Evolutionary conservation across 345 rosid genomes (phyloP), one percentile per base, ranked within the genome.

Genomic region (sweet orange (Citrus sinensis)): DNA sequence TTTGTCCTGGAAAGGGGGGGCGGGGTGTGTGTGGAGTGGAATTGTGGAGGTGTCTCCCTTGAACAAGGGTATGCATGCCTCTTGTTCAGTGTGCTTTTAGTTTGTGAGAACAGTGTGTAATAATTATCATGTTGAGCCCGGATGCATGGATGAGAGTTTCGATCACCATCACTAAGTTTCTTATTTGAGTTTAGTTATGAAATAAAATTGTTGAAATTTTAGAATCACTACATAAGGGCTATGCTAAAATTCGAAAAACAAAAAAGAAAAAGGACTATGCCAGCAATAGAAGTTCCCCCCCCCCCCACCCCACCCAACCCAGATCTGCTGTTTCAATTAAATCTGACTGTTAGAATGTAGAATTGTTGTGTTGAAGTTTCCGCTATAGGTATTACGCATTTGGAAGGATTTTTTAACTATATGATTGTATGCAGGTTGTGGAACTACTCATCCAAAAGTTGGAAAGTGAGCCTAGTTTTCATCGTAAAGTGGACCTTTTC

Each of bases 371-470:
- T 17, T 70, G 73, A 70, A 49, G 16, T 55, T 55, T 16, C 32
- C 10, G 40, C 74, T 27, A 71, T 30, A 30, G 73, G 46, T 69
- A 51, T 9, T 34, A 32, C 34, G 64, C 64, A 37, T 58, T 73
- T 67, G 22, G 65, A 74, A 29, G 51, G 7, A 9, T 14, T 20
- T 66, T 65, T 35, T 58, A 56, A 39, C 59, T 49, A 10, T 49
- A 61, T 71, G 60, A 61, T 61, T 73, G 7, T 62, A 29, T 86
- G 82, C 92, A 93, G 99, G 97, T 95, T 82, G 95, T 94, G 73
- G 98, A 96, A 76, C 93, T 96, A 78, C 87, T 96, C 55, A 92
- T 96, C 78, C 89, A 87, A 62, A 96, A 94, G 84, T 86, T 96
- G 87, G 98, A 92, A 87, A 86, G 78, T 79, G 99, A 94, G 86